Base-by-base conservation (phyloP, 225 moss, liverwort and hornwort genomes). In the Bryoerythrophyllum caledonicum region DNA sequence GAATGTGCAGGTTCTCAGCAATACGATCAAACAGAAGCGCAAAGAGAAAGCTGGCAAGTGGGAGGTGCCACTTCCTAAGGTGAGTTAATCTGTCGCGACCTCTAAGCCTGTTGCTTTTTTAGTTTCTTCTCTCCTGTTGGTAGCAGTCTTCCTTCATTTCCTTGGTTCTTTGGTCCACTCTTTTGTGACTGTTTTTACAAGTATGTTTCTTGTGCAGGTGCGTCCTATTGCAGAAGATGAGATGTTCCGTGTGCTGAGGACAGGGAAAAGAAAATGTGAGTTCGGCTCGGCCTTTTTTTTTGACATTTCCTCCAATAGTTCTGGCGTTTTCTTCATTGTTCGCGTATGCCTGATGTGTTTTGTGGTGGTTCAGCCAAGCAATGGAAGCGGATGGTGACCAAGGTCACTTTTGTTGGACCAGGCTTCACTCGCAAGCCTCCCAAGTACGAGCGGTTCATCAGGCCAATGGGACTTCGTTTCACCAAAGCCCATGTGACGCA, bases 31-130 rank as follows among this genome's bases (percentile, higher is more conserved):
- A 81, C 96, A 97, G 69, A 97, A 97, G 72, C 92, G 96, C 11
- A 97, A 97, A 82, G 96, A 97, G 83, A 97, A 94, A 79, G 96
- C 94, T 64, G 94, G 96, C 77, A 97, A 94, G 75, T 97, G 96
- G 96, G 94, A 97, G 74, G 96, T 97, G 65, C 96, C 96, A 53
- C 85, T 97, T 60, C 96, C 96, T 3, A 94, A 97, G 92, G 96
- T 94, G 74, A 76, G 71, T 10, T 51, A 40, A 44, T 60, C 10
- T 30, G 52, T 27, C 15, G 6, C 52, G 37, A 48, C 8, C 16
- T 2, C 32, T 70, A 30, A 20, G n/a, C 34, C 3, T 48, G 32
- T 23, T 4, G 19, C 1, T 0, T 6, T 30, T n/a, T n/a, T n/a
- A n/a, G n/a, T n/a, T n/a, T n/a, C n/a, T 44, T 23, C 21, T 26